Evolutionary conservation across 2,329 filamentous ascomycete genomes (phyloP), one percentile per base, ranked within the genome.

Genomic region (Periconia sp.): DNA sequence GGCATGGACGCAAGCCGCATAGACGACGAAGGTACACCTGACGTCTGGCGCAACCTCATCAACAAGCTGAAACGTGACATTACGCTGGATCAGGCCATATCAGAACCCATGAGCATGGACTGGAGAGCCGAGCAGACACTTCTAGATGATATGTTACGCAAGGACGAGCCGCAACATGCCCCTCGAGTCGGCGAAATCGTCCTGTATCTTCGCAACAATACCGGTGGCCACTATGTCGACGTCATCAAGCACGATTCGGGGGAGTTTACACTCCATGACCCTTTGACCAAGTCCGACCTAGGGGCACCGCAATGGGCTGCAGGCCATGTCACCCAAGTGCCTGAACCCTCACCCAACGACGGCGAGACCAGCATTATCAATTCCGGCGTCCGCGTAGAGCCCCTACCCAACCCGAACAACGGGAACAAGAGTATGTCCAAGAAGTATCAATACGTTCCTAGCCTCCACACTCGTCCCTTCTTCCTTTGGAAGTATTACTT

Each of bases 151-250:
- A 62, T 77, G 17, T 66, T 85, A 1, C 66, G 73, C 6, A 74
- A 74, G 3, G 58, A 77, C 9, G 75, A 81, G 43, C 75, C 79
- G 2, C 74, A 78, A 2, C 86, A 81, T 63, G 60, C 81, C 1
- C 83, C 84, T 2, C 77, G 84, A 2, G 59, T 73, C 0, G 84
- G 83, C 1, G 84, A 87, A 54, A 64, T 85, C 2, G 82, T 86
- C 0, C 71, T 87, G 0, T 85, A 82, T 43, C 66, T 76, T 1
- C 70, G 78, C 11, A 61, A 69, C 3, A 42, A 78, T 1, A 55
- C 56, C 0, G 31, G 55, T 2, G 57, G 60, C 1, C 62, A 74
- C 10, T 56, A 65, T 6, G 57, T 79, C 5, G 15, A 37, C 5
- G 55, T 55, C 0, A 73, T 65, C 43, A 61, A 76, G 30, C 44